phyloP scores from a whole-genome alignment of 2,329 filamentous ascomycete species.

The Colletotrichum higginsianum region DNA sequence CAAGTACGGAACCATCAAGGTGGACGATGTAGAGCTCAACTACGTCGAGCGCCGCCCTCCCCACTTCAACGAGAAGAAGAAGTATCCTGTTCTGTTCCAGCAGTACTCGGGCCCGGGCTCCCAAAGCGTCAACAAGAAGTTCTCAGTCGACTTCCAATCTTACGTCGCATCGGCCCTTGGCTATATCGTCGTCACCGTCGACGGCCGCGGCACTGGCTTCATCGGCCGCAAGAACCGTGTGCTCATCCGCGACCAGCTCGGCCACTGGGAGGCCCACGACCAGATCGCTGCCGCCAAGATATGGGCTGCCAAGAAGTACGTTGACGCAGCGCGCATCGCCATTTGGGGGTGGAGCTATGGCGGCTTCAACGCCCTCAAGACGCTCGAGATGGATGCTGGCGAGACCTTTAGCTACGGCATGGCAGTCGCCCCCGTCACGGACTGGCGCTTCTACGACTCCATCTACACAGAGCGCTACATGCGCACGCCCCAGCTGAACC shows the following conservation, averaged over 20 bases:
- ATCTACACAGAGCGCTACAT: conserved; percentile 98
- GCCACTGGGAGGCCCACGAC: conserved; percentile 87
- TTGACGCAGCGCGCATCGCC: conserved; percentile 85
- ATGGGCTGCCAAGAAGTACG: conserved; percentile 85
- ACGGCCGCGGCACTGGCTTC: conserved; percentile 93
- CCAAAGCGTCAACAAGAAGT: conserved; percentile 86
- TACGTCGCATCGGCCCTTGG: conserved; percentile 89
- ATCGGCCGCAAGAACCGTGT: conserved; percentile 88
- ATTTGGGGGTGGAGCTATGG: conserved; percentile 99
- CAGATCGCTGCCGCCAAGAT: conserved; percentile 92
- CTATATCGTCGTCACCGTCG: conserved; percentile 95
- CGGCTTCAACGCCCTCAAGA: conserved; percentile 95
- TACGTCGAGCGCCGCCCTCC: conserved; percentile 89
- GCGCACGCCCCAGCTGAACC: conserved; percentile 91
- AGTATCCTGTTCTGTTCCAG: conserved; percentile 95
- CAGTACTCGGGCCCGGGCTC: conserved; percentile 97
- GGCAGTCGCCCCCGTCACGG: conserved; percentile 98
- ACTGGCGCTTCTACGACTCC: conserved; percentile 96
- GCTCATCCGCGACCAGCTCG: conserved; percentile 85
- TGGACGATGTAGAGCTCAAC: conserved; percentile 81
- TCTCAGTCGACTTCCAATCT: conserved; percentile 89
- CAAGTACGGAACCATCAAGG: conserved; percentile 86
- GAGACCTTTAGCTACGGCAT: conserved; percentile 96
- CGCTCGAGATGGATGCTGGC: conserved; percentile 90
- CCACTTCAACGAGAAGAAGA: conserved; percentile 86